Evolutionary conservation across 495 filamentous ascomycete genomes (phyloP).

Genomic region (Apiosordaria backusii): DNA sequence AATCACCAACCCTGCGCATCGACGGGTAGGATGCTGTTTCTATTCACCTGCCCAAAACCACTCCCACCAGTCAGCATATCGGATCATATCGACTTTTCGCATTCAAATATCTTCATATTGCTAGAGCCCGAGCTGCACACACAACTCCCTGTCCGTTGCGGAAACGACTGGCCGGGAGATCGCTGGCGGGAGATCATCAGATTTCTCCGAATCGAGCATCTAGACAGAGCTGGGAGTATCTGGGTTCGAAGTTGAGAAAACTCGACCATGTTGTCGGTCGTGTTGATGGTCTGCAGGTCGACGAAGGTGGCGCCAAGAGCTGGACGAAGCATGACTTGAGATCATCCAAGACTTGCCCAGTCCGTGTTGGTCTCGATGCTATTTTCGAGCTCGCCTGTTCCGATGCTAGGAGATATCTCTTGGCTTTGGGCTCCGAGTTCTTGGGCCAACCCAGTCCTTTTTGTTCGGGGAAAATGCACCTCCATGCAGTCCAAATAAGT

Average conservation of each 20-base stretch:
- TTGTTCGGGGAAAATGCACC: neutral
- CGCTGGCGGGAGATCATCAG: neutral
- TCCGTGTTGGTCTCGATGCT: neutral
- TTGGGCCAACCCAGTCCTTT: neutral
- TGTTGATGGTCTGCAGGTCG: neutral
- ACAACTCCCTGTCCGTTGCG: neutral
- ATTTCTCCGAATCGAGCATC: neutral
- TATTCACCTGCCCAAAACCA: constrained; percentile 18
- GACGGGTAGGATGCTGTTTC: constrained; percentile 8
- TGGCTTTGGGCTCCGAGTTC: neutral
- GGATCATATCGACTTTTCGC: neutral
- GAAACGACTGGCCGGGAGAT: neutral
- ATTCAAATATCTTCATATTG: neutral
- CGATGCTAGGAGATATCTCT: neutral
- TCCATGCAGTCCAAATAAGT: neutral
- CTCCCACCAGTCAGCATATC: constrained; percentile 19
- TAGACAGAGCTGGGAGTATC: too few species aligned
- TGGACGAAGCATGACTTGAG: neutral
- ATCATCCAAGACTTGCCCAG: neutral
- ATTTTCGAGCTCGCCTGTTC: neutral
- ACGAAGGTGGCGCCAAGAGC: neutral
- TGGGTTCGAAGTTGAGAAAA: neutral
- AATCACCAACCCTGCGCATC: constrained; percentile 28
- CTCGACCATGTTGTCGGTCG: neutral
- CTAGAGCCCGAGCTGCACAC: neutral